phyloP scores from a whole-genome alignment of 1,284 basidiomycete species.

The Puccinia polysora region DNA sequence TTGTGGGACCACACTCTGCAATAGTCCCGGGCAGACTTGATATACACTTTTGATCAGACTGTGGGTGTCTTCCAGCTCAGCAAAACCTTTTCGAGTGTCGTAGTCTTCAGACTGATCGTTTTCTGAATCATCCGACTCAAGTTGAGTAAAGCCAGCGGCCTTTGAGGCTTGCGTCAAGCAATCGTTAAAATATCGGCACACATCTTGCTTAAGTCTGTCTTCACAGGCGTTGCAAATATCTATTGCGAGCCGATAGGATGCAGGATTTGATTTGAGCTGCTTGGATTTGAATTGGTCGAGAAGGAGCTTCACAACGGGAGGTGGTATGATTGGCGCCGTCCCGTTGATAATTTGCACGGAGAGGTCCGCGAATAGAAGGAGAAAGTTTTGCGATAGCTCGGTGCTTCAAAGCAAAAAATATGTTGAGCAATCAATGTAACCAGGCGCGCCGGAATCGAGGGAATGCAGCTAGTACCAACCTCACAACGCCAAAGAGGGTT shows the following conservation, averaged over 20 bases:
- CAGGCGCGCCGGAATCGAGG: background rate
- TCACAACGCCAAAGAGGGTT: slow-evolving; percentile 72
- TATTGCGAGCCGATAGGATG: slow-evolving; percentile 77
- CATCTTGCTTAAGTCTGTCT: slow-evolving; percentile 80
- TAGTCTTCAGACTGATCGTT: slow-evolving; percentile 46
- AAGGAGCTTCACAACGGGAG: slow-evolving; percentile 72
- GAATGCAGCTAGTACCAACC: slow-evolving; percentile 52
- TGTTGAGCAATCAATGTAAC: background rate
- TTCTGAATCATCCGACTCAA: slow-evolving; percentile 61
- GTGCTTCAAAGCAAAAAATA: slow-evolving; percentile 53
- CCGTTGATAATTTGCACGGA: slow-evolving; percentile 86
- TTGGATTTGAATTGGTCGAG: slow-evolving; percentile 77
- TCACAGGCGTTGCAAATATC: slow-evolving; percentile 77
- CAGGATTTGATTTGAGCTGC: slow-evolving; percentile 59
- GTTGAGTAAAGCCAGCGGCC: slow-evolving; percentile 54
- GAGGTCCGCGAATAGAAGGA: slow-evolving; percentile 81
- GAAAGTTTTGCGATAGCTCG: slow-evolving; percentile 80
- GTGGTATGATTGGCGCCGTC: slow-evolving; percentile 63
- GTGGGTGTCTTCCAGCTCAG: slow-evolving; percentile 66
- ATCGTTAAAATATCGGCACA: slow-evolving; percentile 81
- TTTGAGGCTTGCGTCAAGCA: slow-evolving; percentile 62
- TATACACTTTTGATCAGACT: slow-evolving; percentile 79
- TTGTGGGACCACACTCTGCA: slow-evolving; percentile 85
- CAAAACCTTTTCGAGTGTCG: slow-evolving; percentile 37
- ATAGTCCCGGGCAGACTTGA: slow-evolving; percentile 69